Evolutionary conservation across 768 basidiomycete species (phyloP).

Genomic region (Russula vinacea): DNA sequence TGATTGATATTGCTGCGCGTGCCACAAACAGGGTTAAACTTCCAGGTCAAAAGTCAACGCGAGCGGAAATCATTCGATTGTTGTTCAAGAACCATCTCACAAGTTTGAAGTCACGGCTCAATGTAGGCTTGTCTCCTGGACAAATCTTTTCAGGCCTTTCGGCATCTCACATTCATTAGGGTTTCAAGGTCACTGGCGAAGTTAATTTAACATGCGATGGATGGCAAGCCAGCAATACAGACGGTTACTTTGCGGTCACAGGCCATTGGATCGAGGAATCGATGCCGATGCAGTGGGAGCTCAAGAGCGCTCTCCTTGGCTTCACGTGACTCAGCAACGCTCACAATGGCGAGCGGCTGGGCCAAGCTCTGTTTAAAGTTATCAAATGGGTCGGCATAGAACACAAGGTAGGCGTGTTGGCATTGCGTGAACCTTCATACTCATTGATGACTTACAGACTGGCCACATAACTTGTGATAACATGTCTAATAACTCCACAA

Average conservation of each 20-base stretch:
- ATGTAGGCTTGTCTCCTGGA: background rate
- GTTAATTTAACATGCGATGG: background rate
- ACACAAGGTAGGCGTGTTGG: background rate
- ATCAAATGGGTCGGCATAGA: background rate
- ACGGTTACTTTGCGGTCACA: background rate
- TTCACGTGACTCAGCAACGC: background rate
- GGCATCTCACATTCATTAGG: background rate
- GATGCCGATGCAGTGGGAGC: background rate
- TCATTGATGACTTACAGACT: background rate
- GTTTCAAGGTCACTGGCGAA: background rate
- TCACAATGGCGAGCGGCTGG: background rate
- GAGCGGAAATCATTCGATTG: constrained; percentile 34
- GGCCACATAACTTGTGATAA: background rate
- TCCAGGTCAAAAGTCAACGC: constrained; percentile 34
- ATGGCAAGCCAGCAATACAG: background rate
- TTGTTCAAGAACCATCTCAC: constrained; percentile 33
- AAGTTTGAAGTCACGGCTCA: background rate
- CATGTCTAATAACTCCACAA: background rate
- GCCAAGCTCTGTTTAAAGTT: background rate
- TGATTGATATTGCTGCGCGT: constrained; percentile 6
- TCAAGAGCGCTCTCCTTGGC: background rate
- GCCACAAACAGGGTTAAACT: constrained; percentile 42
- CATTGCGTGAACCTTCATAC: no score
- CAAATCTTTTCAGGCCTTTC: background rate
- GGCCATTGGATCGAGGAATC: background rate